A percentile compares a stretch with the other conserved stretches of the same genome.
phyloP scores from a whole-genome alignment of 352 stramenopile species.

The Plasmopara halstedii region DNA sequence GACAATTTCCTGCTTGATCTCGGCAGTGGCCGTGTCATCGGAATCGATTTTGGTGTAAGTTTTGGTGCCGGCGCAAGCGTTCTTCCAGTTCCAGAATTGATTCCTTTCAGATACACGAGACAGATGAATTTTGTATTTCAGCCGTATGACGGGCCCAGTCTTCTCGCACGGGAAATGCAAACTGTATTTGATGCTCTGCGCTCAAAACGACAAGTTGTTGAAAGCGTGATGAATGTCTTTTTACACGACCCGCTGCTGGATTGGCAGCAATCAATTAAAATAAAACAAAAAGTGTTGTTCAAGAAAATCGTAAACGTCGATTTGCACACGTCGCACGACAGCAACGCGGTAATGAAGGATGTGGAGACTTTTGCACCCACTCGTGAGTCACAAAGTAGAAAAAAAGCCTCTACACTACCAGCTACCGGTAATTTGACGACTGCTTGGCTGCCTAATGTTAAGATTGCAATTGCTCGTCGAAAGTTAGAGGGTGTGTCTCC shows the following conservation, averaged over 20 bases:
- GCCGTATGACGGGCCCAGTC: constrained; percentile 55
- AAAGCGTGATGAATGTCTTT: constrained; percentile 89
- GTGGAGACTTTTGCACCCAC: constrained; percentile 7
- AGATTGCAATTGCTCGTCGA: constrained; percentile 62
- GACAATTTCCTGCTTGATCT: constrained; percentile 89
- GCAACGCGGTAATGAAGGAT: constrained; percentile 31
- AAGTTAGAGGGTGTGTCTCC: constrained; percentile 76
- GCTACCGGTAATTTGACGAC: constrained; percentile 3
- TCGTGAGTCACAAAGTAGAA: constrained; percentile 9
- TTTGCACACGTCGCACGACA: constrained; percentile 19
- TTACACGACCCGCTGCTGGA: constrained; percentile 88
- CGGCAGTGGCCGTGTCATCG: constrained; percentile 63
- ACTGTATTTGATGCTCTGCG: constrained; percentile 76
- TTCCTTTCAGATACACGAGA: constrained; percentile 85
- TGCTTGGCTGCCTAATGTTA: constrained; percentile 66
- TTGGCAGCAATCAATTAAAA: constrained; percentile 75
- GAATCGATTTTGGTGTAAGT: constrained; percentile 90
- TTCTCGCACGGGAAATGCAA: constrained; percentile 80
- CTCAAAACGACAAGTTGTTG: constrained; percentile 71
- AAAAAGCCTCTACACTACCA: constrained; percentile 5
- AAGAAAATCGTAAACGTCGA: constrained; percentile 7
- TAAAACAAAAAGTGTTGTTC: constrained; percentile 54
- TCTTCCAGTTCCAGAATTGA: constrained; percentile 83
- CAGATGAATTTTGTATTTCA: constrained; percentile 68
- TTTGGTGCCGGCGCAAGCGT: constrained; percentile 82